Percentiles rank a stretch among this genome's conserved stretches.
phyloP scores from a whole-genome alignment of 345 rosid genomes.

The Litchi chinensis region DNA sequence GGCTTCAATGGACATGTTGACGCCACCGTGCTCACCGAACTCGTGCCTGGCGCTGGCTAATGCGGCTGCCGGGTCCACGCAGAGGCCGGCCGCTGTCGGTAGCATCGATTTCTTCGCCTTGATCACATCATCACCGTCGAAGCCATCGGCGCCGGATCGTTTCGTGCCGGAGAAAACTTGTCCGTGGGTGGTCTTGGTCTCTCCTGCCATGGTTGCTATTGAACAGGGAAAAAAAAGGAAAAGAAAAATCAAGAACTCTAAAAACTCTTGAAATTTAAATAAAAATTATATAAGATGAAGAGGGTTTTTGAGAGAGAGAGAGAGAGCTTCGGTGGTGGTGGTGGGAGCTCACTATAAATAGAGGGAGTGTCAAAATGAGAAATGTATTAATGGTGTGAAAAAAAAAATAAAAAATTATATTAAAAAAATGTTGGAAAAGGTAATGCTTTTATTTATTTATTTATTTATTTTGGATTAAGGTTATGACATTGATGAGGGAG shows the following conservation, averaged over 20 bases:
- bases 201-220: conserved; percentile 46
- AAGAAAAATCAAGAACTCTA: too few relatives aligned
- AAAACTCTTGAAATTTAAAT: not conserved
- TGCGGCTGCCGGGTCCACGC: conserved; percentile 80
- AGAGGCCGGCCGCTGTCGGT: conserved; percentile 22
- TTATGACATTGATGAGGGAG: too few relatives aligned
- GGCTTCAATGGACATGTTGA: conserved; percentile 97
- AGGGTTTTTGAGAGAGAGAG: not conserved
- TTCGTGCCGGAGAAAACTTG: conserved; percentile 51
- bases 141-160: conserved; percentile 49
- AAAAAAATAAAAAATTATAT: too few relatives aligned
- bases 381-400: not conserved
- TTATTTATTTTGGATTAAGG: too few relatives aligned
- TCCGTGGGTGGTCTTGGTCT: conserved; percentile 29
- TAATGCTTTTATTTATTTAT: too few relatives aligned
- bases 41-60: conserved; percentile 80
- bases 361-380: not conserved
- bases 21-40: conserved; percentile 98
- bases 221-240: too few relatives aligned
- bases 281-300: not conserved
- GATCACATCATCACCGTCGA: conserved; percentile 36
- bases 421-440: too few relatives aligned
- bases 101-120: conserved; percentile 52
- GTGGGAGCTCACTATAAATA: not conserved
- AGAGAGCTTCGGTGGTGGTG: not conserved